Base-by-base conservation (phyloP, 2,329 filamentous ascomycete genomes). In the Cercospora janseana region DNA sequence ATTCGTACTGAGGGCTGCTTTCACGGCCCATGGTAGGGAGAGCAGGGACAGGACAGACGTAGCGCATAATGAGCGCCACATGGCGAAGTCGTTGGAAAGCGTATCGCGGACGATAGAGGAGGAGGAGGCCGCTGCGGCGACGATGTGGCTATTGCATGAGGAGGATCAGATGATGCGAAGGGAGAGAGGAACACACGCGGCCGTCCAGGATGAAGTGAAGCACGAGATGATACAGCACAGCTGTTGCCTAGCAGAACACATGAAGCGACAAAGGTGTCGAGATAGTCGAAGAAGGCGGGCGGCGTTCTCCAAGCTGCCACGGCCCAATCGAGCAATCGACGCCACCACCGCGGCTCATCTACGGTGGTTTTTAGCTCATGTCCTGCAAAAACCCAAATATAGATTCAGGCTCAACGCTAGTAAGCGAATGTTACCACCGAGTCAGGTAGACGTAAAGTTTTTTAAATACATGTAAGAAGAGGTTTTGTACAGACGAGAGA, bases 21-120 rank as follows among this genome's bases (percentile, higher is more conserved):
- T 37, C 16, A 50, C 55, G 9, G 46, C 48, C 29, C 41, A 52
- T 8, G 63, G 56, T 12, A 64, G 37, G 32, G 56, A 43, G 31
- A 64, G 42, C 18, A 64, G 49, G 32, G 58, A 52, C 51, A 54
- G 47, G 26, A 59, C 26, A 23, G 58, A 53, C 53, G 55, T 56
- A 40, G 57, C 51, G 37, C 42, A 55, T 4, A 57, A 31, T 37
- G 52, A 40, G 51, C 54, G 60, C 58, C 59, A 59, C 63, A 66
- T 66, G 28, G 38, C 53, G 57, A 52, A 35, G 50, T n/a, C 13
- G 42, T 18, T n/a, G 10, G n/a, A 43, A 27, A 31, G 41, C 16
- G 20, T 40, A 10, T 40, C 20, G 35, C 35, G 42, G 42, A 20
- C 27, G 18, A 13, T 16, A 32, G 18, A 21, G 16, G 27, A 13